Evolutionary conservation across 257 asterid species (phyloP).

Genomic region (Penstemon eatonii): DNA sequence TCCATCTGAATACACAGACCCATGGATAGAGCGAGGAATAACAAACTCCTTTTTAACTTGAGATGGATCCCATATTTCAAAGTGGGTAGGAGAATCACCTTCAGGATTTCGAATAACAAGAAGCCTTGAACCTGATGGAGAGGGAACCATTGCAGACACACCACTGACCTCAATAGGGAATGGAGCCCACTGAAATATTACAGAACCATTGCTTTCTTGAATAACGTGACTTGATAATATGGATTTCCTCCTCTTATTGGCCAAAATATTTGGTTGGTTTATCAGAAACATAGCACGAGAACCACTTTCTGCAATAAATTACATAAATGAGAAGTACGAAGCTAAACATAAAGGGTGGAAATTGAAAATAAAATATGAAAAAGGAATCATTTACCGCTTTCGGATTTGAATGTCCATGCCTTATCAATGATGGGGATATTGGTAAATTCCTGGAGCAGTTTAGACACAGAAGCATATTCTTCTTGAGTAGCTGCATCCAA

Average conservation of each 20-base stretch:
- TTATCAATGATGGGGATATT: constrained; percentile 73
- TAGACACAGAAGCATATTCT: constrained; percentile 57
- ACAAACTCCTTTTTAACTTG: constrained; percentile 71
- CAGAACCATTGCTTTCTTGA: constrained; percentile 37
- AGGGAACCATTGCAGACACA: constrained; percentile 71
- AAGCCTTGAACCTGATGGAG: constrained; percentile 91
- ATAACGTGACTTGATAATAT: constrained; percentile 63
- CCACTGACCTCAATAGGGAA: constrained; percentile 80
- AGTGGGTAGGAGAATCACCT: constrained; percentile 69
- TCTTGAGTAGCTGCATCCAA: constrained; percentile 49
- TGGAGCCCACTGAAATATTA: constrained; percentile 75
- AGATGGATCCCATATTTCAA: constrained; percentile 87
- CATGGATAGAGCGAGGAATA: constrained; percentile 70
- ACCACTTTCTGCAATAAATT: constrained; percentile 48
- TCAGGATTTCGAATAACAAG: constrained; percentile 74
- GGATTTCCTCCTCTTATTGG: constrained; percentile 71
- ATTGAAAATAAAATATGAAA: neutral
- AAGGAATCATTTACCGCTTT: constrained; percentile 42
- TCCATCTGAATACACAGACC: constrained; percentile 84
- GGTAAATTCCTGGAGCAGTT: constrained; percentile 65
- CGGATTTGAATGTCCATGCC: constrained; percentile 81
- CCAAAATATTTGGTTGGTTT: constrained; percentile 76
- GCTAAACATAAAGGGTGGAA: constrained; percentile 5
- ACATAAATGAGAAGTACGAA: constrained; percentile 2
- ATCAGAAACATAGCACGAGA: constrained; percentile 71